Evolutionary conservation across 495 filamentous ascomycete species (phyloP), one percentile per base, ranked within the genome.

Genomic region (Chaetomium tenue): DNA sequence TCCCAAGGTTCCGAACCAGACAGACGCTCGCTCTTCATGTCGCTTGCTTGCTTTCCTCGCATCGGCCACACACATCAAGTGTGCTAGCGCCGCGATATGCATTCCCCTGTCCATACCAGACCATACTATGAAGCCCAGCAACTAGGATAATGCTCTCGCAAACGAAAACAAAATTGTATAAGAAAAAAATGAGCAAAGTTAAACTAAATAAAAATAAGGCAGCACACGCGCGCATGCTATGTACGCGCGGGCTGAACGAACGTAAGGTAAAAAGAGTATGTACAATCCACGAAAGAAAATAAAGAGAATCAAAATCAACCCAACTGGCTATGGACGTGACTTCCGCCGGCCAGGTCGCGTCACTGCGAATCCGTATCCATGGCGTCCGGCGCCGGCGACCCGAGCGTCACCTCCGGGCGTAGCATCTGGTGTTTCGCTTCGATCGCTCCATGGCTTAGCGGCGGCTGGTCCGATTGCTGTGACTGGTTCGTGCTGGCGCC

Each of bases 351-450:
- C 52, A 5, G 2, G 1, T 52, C 50, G 15, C 20, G 33, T 48
- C 58, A 53, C 26, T 25, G 46, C 37, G 58, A 75, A 28, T 73
- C 71, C 42, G 63, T 70, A 26, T 75, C 71, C 71, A 72, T 74
- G 28, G 46, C 57, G 62, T 75, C 73, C 48, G 71, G 70, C 40
- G 73, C 64, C 2, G 73, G 73, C 23, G 73, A 75, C 0, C 73
- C 73, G 2, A 75, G 68, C 13, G 68, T 70, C n/a, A 75, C 73
- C 50, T 75, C 71, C 0, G 65, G 65, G 6, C 55, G 40, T 6
- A 62, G 16, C 56, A 67, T 28, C 46, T 39, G 42, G 11, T 25
- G 53, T 50, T 50, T 50, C n/a, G 46, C n/a, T 20, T 50, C 46
- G 12, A 15, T 23, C 22, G 12, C 25, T 23, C 37, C n/a, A 26